Evolutionary conservation across 164 flowering plant genomes (phyloP), one percentile per base, ranked within the genome.

Genomic region (Hamamelis virginiana): DNA sequence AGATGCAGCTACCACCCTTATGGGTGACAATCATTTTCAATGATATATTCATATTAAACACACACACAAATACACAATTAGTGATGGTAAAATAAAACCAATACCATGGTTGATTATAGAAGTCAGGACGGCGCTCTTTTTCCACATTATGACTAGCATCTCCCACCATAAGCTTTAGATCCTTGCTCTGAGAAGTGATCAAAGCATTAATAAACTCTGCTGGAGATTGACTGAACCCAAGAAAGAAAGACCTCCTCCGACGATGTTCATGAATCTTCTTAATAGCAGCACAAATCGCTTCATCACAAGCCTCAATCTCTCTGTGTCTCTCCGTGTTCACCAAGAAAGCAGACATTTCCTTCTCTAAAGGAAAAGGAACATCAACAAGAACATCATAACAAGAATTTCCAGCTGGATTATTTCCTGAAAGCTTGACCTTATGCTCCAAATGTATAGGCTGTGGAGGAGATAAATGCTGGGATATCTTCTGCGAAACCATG

Each of bases 201-300:
- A 93, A 65, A 15, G 90, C 80, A 82, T 91, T 93, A 56, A 89
- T 83, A 62, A 91, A 93, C 70, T 91, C 97, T 19, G 82, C 96
- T n/a, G 98, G 97, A 58, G 98, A 93, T 77, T 89, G 95, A 80
- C 98, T 89, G 60, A 91, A 93, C 50, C 95, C 91, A 64, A 88
- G 89, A 77, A 91, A 93, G 80, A 91, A 93, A 67, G 97, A 87
- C 46, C 91, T 74, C 75, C 93, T 83, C 64, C 81, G 80, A 9
- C 78, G 80, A 72, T 91, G 97, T 80, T 86, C 96, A 9, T 89
- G 86, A 46, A 91, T 88, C 82, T 87, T 86, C 79, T 86, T 89
- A 68, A 93, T 79, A 43, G 95, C 80, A 68, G 84, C 72, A 79
- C 77, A 72, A 57, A 93, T 93, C 51, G 81, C 73, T 69, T 88